Base-by-base conservation (phyloP, 129 eudicot species). In the Solidago caesia region DNA sequence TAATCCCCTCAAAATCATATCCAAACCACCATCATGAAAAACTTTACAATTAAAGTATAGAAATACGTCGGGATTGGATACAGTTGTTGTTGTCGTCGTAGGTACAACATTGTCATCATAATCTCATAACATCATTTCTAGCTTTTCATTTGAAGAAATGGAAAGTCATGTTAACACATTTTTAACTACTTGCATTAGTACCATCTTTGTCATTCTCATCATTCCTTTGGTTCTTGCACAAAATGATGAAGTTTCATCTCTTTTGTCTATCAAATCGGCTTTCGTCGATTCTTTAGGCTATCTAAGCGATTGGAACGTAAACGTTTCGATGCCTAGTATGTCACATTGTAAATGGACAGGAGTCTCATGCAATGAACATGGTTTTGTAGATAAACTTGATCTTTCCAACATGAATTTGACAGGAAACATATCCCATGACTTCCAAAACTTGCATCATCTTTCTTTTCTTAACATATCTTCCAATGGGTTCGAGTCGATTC, bases 371-470 rank as follows among this genome's bases (percentile, higher is more conserved):
- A 85, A 81, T 79, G 44, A 84, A 9, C 41, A 64, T 66, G 94
- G 94, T 14, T 75, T 75, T 29, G 88, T 87, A 12, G 82, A 77
- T 16, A 82, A 61, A 67, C 86, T 92, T 41, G 89, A 92, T 67
- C 71, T 92, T 48, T 92, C 97, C 46, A 85, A 74, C 89, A 89
- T 87, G 97, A 92, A 92, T 49, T 80, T 92, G 41, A 89, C 88
- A 14, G 97, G 97, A 61, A 62, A 25, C 5, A 57, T 92, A 4
- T 86, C 96, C 0, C 82, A 87, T 0, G 71, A 76, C 6, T 81
- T 91, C 56, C 86, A 77, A 49, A 71, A 68, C 45, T 81, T 91
- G 3, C 39, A 13, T n/a, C 77, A 64, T 46, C 91, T 91, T 67
- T 56, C 85, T 21, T 56, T 66, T n/a, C 89, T 91, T 49, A 86